Base-by-base conservation (phyloP, 306 rosid species). In the Quercus dentata region DNA sequence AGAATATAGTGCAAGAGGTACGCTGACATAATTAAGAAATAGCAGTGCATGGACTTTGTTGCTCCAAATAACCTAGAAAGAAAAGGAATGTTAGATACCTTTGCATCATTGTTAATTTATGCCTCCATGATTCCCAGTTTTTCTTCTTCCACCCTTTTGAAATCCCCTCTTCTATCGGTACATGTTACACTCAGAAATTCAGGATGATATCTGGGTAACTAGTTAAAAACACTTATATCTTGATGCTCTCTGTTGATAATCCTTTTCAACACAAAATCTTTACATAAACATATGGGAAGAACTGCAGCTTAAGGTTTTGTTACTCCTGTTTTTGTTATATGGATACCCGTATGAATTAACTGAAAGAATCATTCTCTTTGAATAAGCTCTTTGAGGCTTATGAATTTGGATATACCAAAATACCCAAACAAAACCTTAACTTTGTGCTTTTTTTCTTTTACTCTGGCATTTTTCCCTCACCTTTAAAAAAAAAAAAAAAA, bases 1-100 rank as follows among this genome's bases (percentile, higher is more conserved):
- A 91, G 88, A 85, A 69, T 75, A 78, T 88, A 74, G 90, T 90
- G 85, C 89, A 85, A 75, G 97, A 96, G 99, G 99, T 96, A 80
- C 56, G 81, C 58, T 74, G 65, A 41, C 58, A 35, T 31, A 21
- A 55, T 77, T 58, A 49, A 63, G 71, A 77, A 54, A 30, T 63
- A 71, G 62, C 69, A 14, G 64, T 76, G 51, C 18, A 46, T 44
- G 30, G 55, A 14, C 18, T 68, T 54, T 15, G 27, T 23, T 76
- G 58, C 54, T 56, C 23, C 4, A 55, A 54, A 56, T 73, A 49
- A 57, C 54, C 69, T 5, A 65, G 55, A 41, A 46, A 30, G 71
- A 17, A 35, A 52, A 12, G 17, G 20, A 46, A 59, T 49, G 79
- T 41, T 38, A 74, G 74, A 62, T 68, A 19, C 13, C 18, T 80